These are phyloP conservation scores for Astragalus membranaceus DNA, from an alignment of 306 rosid species.

Conservation along the genomic window DNA sequence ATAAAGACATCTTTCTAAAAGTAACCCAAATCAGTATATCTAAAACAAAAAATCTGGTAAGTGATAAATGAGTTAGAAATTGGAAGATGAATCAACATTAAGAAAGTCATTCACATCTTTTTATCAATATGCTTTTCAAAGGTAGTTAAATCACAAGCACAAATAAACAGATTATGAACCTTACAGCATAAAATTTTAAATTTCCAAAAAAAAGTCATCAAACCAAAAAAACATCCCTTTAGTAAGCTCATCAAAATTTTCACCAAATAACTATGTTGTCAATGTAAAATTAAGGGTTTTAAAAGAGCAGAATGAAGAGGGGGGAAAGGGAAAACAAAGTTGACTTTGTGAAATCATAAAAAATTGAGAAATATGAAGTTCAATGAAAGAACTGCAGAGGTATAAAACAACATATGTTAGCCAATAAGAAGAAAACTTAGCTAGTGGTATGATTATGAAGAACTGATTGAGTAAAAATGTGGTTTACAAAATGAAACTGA, in stretches of 20 bases:
- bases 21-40: neutral
- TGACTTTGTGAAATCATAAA: neutral
- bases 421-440: too few relatives aligned
- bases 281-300: neutral
- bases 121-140: neutral
- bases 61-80: neutral
- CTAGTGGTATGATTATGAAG: neutral
- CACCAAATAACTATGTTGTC: neutral
- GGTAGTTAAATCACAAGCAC: neutral
- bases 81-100: neutral
- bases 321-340: neutral
- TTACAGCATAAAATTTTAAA: neutral
- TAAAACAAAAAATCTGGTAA: neutral
- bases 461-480: constrained; percentile 4
- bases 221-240: neutral
- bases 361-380: neutral
- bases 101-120: constrained; percentile 21
- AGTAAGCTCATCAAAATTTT: neutral
- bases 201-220: neutral
- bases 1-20: neutral
- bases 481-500: neutral
- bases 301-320: neutral
- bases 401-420: neutral
- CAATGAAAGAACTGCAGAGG: too few relatives aligned
- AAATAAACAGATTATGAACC: constrained; percentile 4